These are phyloP conservation scores for Tulasnella sp. DNA, from an alignment of 768 basidiomycete species.

Conservation along the genomic window DNA sequence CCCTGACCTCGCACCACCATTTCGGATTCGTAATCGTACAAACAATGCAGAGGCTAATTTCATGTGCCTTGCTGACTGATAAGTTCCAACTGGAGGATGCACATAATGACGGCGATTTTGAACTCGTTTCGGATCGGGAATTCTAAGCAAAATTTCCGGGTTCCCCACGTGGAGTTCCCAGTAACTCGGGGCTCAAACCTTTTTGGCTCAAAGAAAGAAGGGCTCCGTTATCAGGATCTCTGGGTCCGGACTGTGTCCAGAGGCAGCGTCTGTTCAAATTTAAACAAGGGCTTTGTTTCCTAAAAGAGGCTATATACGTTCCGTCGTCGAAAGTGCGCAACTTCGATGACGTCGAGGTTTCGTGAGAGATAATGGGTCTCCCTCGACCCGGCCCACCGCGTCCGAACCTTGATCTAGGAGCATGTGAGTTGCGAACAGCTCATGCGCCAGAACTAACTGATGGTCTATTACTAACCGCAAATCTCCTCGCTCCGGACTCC, in stretches of 20 bases:
- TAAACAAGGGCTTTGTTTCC: neutral
- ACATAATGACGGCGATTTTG: neutral
- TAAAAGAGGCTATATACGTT: neutral
- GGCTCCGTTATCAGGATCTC: neutral
- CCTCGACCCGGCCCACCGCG: neutral
- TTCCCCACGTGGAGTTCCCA: neutral
- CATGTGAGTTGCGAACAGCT: too few species aligned
- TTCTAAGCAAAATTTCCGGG: neutral
- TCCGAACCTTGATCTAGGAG: neutral
- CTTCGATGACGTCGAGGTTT: neutral
- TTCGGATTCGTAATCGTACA: neutral
- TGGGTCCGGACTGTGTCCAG: neutral
- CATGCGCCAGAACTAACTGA: neutral
- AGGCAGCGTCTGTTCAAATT: too few species aligned
- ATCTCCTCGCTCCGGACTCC: neutral
- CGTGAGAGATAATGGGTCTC: neutral
- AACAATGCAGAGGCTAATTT: neutral
- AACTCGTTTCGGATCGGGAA: neutral
- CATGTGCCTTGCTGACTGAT: neutral
- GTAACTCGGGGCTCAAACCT: neutral
- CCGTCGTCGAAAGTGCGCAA: too few species aligned
- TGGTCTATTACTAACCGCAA: neutral
- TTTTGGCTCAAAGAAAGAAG: neutral
- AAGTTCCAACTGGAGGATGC: neutral
- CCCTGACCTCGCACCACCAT: too few species aligned